Conservation (phyloP, 805 yeast genomes). For the Ogataea thermomethanolica region DNA sequence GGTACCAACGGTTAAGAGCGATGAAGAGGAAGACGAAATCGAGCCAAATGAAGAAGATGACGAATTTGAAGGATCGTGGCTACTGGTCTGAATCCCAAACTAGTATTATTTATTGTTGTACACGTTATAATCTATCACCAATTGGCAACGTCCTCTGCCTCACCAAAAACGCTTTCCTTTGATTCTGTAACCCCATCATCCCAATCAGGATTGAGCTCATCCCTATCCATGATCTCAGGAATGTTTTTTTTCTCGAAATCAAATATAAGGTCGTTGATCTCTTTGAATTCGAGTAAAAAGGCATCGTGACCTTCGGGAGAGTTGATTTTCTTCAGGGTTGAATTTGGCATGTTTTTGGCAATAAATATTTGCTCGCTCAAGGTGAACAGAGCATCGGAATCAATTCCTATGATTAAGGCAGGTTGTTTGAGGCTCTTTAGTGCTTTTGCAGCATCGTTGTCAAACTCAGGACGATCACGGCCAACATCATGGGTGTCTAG, state of each 20-base stretch:
- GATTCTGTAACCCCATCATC: constrained; percentile 45
- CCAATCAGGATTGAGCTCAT: constrained; percentile 45
- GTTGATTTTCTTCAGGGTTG: constrained; percentile 64
- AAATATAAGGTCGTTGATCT: constrained; percentile 67
- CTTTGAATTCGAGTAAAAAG: constrained; percentile 81
- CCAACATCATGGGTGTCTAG: constrained; percentile 93
- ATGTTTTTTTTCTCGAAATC: constrained; percentile 59
- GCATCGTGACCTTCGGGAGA: constrained; percentile 99
- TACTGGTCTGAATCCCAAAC: constrained; percentile 18
- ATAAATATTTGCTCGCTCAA: constrained; percentile 85
- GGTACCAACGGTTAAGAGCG: constrained; percentile 14
- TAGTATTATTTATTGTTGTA: constrained; percentile 1
- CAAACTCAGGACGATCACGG: constrained; percentile 55
- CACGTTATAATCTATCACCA: constrained; percentile 49
- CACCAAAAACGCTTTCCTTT: constrained; percentile 79
- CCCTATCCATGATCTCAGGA: constrained; percentile 54
- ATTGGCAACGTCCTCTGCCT: constrained; percentile 91
- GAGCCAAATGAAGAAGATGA: constrained; percentile 2
- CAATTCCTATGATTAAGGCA: constrained; percentile 80
- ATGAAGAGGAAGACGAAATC: constrained; percentile 9
- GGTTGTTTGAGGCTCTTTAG: constrained; percentile 65
- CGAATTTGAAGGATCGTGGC: constrained; percentile 31
- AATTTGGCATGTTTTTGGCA: constrained; percentile 69
- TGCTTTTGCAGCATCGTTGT: constrained; percentile 44
- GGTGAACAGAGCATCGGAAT: constrained; percentile 90